Percentiles rank a stretch among this genome's conserved stretches.
phyloP scores from a whole-genome alignment of 495 filamentous ascomycete genomes.

The Lasiosphaeria miniovina region DNA sequence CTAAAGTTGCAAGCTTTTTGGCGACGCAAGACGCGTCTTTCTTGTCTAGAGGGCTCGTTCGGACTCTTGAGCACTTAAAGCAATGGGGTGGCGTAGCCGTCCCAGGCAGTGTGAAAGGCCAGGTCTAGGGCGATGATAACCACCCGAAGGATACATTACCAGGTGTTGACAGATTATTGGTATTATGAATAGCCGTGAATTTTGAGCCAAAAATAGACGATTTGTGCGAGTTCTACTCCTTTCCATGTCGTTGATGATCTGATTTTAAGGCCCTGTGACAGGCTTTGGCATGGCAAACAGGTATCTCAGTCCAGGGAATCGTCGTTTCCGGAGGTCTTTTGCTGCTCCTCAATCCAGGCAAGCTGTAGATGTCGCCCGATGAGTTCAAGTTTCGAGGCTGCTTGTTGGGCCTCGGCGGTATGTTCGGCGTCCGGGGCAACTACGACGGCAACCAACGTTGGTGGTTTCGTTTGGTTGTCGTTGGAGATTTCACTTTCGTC shows the following conservation, averaged over 20 bases:
- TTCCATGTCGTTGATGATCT: not conserved
- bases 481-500: not conserved
- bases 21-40: too few relatives aligned
- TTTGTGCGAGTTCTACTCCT: not conserved
- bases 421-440: constrained; percentile 28
- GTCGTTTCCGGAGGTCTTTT: not conserved
- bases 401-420: constrained; percentile 30
- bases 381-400: constrained; percentile 32
- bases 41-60: not conserved
- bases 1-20: constrained; percentile 40
- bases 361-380: constrained; percentile 36
- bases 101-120: not conserved
- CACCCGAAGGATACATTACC: constrained; percentile 1
- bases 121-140: not conserved
- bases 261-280: not conserved
- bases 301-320: not conserved
- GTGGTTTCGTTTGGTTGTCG: constrained; percentile 6
- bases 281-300: not conserved
- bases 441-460: constrained; percentile 34
- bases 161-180: constrained; percentile 13
- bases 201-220: constrained; percentile 10
- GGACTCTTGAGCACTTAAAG: too few relatives aligned
- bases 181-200: constrained; percentile 8
- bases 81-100: too few relatives aligned
- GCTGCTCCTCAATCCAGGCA: constrained; percentile 23